Evolutionary conservation across 352 stramenopile genomes (phyloP).

Genomic region (Pythium sukuiense): DNA sequence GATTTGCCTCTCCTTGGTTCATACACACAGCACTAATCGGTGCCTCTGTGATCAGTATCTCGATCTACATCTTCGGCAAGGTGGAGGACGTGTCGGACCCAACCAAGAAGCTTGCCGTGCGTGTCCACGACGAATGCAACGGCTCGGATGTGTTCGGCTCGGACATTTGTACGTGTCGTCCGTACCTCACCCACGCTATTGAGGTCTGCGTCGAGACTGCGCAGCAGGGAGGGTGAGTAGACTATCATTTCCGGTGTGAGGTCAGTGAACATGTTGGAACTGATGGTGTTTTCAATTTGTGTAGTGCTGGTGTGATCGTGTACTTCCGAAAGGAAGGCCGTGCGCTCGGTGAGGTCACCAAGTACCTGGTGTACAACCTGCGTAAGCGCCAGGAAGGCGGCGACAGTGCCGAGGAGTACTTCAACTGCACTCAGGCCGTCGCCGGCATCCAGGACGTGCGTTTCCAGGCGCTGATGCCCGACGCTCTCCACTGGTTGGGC

Average conservation of each 20-base stretch:
- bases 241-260: background rate
- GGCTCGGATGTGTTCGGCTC: slow-evolving; percentile 97
- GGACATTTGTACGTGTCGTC: slow-evolving; percentile 99
- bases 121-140: slow-evolving; percentile 99
- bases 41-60: slow-evolving; percentile 43
- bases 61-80: slow-evolving; percentile 99
- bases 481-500: slow-evolving; percentile 98
- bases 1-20: background rate
- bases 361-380: slow-evolving; percentile 99
- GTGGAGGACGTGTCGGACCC: slow-evolving; percentile 96
- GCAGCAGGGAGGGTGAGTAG: slow-evolving; percentile 91
- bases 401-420: slow-evolving; percentile 97
- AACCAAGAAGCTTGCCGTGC: slow-evolving; percentile 95
- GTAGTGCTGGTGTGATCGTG: slow-evolving; percentile 94
- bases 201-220: slow-evolving; percentile 98
- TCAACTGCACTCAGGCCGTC: slow-evolving; percentile 98
- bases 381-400: slow-evolving; percentile 98
- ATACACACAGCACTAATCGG: background rate
- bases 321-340: slow-evolving; percentile 99
- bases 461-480: slow-evolving; percentile 99
- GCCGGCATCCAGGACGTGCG: slow-evolving; percentile 97
- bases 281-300: slow-evolving; percentile 1
- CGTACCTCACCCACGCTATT: slow-evolving; percentile 99
- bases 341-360: slow-evolving; percentile 97
- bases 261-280: background rate